Base-by-base conservation (phyloP, 176 grass and related monocot species). In the Avena sativa region DNA sequence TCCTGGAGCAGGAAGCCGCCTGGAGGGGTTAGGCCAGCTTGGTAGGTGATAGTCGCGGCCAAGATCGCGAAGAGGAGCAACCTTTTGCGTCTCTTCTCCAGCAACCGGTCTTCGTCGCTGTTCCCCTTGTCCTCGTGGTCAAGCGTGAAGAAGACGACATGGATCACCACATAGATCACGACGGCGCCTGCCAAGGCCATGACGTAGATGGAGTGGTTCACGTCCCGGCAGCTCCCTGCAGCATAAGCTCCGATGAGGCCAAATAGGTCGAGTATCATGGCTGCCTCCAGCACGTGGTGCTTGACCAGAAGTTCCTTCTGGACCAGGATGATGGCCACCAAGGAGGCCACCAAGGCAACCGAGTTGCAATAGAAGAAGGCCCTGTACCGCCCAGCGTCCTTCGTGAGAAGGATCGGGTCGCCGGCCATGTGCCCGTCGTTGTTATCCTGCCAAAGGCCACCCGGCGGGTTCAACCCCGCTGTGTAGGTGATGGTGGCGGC, bases 321-420 rank as follows among this genome's bases (percentile, higher is more conserved):
- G 8, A 88, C 83, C 67, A 93, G 34, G 12, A 90, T 6, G 43
- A 90, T 59, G 67, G 78, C 87, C 19, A 88, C 19, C 6, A 93
- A 9, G 5, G 91, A 93, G 1, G 82, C 26, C 71, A 88, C 83
- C 1, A 93, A 93, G 21, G 91, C 91, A 1, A 40, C 71, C 1
- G 88, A 79, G 76, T 93, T 93, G 71, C 78, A 87, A 52, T 84
- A 87, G 80, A 69, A 92, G 84, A 92, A 92, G 0, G 2, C 72
- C 9, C 32, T 55, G 66, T 93, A 93, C 10, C 34, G 70, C 21
- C 6, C 12, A 10, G 58, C 4, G 10, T 55, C 8, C 2, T 15
- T 85, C 0, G 16, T 38, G 3, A 6, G 56, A 40, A 93, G 87
- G 20, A 93, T 82, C 1, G 83, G 48, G 62, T 77, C 28, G 4